phyloP scores from a whole-genome alignment of 1,284 basidiomycete genomes.

The Volvariella surrecta region DNA sequence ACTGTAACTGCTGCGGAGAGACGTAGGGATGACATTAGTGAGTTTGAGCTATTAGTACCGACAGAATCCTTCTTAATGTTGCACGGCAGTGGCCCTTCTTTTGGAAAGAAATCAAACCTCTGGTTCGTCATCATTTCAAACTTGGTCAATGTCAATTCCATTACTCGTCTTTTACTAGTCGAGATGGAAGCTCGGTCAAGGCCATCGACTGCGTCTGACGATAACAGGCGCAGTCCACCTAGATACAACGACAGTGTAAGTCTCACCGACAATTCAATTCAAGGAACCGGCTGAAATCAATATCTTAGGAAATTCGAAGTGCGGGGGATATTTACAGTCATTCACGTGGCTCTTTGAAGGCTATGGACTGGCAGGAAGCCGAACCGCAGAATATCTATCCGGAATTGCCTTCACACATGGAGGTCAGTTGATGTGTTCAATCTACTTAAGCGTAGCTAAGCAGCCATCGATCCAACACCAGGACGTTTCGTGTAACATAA shows the following conservation, averaged over 20 bases:
- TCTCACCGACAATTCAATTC: conserved; percentile 5
- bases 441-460: conserved; percentile 9
- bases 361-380: conserved; percentile 42
- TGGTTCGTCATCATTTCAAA: too few species aligned
- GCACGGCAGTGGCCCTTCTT: conserved; percentile 37
- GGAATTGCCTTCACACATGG: conserved; percentile 39
- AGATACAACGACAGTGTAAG: conserved; percentile 32
- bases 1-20: conserved; percentile 57
- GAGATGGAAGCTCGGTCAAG: conserved; percentile 26
- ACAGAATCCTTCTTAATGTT: conserved; percentile 12
- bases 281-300: conserved; percentile 5
- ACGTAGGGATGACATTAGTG: conserved; percentile 62
- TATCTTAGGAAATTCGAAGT: conserved; percentile 18
- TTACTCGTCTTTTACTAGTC: conserved; percentile 5
- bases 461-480: conserved; percentile 17
- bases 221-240: conserved; percentile 32
- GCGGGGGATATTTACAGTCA: conserved; percentile 30
- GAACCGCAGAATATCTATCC: conserved; percentile 40
- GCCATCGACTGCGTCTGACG: conserved; percentile 36
- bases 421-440: conserved; percentile 28
- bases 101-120: conserved; percentile 39
- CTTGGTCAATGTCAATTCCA: conserved; percentile 18
- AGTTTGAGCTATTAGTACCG: conserved; percentile 14
- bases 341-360: conserved; percentile 32
- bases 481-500: conserved; percentile 34